These are phyloP conservation scores for Castanospermum australe DNA, from an alignment of 306 rosid genomes.

Conservation along the genomic window DNA sequence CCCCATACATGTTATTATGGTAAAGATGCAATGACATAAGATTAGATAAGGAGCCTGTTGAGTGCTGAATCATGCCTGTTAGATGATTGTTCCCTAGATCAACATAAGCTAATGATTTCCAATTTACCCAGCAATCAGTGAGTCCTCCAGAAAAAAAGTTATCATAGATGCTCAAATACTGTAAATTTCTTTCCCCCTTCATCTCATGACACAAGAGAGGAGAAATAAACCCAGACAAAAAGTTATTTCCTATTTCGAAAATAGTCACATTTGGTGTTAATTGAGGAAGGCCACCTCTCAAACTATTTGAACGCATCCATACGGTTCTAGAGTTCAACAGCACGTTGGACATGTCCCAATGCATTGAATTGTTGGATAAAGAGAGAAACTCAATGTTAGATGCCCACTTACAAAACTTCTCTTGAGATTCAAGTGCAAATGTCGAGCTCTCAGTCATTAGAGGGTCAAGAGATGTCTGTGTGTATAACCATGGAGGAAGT, in stretches of 20 bases:
- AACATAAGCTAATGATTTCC: background rate
- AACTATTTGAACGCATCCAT: background rate
- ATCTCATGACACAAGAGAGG: background rate
- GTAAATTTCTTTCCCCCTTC: background rate
- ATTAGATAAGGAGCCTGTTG: background rate
- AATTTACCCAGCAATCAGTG: constrained; percentile 7
- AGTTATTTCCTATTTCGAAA: background rate
- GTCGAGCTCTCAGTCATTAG: background rate
- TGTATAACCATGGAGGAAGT: constrained; percentile 24
- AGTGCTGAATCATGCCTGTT: background rate
- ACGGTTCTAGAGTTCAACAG: background rate
- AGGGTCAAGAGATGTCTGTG: background rate
- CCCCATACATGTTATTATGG: background rate
- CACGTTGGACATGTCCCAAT: background rate
- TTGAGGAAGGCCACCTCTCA: background rate
- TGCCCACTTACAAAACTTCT: constrained; percentile 24
- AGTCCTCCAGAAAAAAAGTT: constrained; percentile 12
- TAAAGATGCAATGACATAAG: background rate
- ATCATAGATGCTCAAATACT: constrained; percentile 4
- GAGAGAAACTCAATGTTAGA: background rate
- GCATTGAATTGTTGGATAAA: constrained; percentile 7
- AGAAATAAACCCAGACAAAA: constrained; percentile 22
- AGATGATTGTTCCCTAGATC: background rate
- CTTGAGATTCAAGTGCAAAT: background rate
- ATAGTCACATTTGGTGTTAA: background rate